phyloP scores from a whole-genome alignment of 2,329 filamentous ascomycete species.

The Fusarium euwallaceae region DNA sequence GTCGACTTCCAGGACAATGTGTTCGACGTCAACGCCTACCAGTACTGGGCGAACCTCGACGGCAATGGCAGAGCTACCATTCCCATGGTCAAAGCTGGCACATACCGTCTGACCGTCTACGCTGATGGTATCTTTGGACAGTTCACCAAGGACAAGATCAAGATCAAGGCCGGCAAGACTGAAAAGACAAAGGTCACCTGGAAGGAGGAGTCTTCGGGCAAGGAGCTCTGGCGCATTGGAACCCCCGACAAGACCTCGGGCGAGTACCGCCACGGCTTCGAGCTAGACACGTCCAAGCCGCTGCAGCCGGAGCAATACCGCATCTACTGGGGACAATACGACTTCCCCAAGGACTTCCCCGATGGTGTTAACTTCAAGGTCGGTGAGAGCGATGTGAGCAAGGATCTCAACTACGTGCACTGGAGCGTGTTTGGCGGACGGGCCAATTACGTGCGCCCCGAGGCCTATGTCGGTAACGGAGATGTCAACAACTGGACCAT shows the following conservation, averaged over 20 bases:
- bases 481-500: conserved; percentile 72
- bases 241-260: conserved; percentile 72
- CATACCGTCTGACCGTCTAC: conserved; percentile 73
- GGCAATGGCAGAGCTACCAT: conserved; percentile 63
- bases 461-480: conserved; percentile 58
- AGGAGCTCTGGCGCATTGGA: conserved; percentile 73
- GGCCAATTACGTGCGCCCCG: conserved; percentile 60
- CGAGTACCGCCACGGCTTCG: conserved; percentile 71
- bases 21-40: conserved; percentile 65
- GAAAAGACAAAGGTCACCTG: conserved; percentile 59
- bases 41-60: conserved; percentile 72
- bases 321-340: conserved; percentile 72
- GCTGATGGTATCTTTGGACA: conserved; percentile 73
- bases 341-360: conserved; percentile 71
- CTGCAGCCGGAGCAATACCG: conserved; percentile 69
- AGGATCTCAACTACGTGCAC: conserved; percentile 74
- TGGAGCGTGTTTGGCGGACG: conserved; percentile 74
- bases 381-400: conserved; percentile 61
- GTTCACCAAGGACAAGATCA: conserved; percentile 65
- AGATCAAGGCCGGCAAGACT: conserved; percentile 54
- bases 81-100: conserved; percentile 67
- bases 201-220: conserved; percentile 67
- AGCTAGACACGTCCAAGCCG: conserved; percentile 61
- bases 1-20: conserved; percentile 59
- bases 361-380: conserved; percentile 69